Evolutionary conservation across 495 filamentous ascomycete species (phyloP), one percentile per base, ranked within the genome.

Genomic region (Neurospora sp.): DNA sequence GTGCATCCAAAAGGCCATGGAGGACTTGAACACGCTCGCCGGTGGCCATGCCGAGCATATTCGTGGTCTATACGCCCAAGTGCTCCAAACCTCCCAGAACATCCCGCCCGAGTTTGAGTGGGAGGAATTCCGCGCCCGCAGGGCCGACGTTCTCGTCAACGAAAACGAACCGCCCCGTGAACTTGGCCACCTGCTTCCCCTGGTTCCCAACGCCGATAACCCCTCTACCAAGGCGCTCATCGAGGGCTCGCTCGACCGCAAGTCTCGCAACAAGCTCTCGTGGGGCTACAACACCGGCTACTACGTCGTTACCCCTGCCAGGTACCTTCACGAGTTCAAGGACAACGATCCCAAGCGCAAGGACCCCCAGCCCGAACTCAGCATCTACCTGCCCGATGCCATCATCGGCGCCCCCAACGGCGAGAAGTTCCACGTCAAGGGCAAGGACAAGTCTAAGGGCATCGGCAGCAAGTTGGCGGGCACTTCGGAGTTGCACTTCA

Each of bases 241-340:
- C 77, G 92, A 96, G 77, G 96, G 96, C 39, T 88, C 87, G 7
- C 86, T 99, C 42, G 93, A 97, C 82, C 91, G 93, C 71, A 97
- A 97, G 83, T 90, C 89, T 46, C 90, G 92, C 59, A 92, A 93
- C 74, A 87, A 93, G 74, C 84, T 90, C 44, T 87, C 86, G 75
- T 88, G 93, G 83, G 91, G 91, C 73, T 97, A 92, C 82, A 90
- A 87, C 73, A 88, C 92, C 1, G 88, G 86, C 73, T 97, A 94
- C 85, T 99, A 97, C 78, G 94, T 95, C 69, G 89, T 98, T 38
- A 97, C 94, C 4, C 91, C 91, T 0, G 87, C 90, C 27, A 91
- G 92, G 75, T 99, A 91, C 82, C 84, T 99, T 69, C 96, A 98
- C 82, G 96, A 98, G 79, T 98, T 96, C 86, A 97, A 97, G 81